Conservation (phyloP, 140 eudicot species). For the Cichorium intybus region DNA sequence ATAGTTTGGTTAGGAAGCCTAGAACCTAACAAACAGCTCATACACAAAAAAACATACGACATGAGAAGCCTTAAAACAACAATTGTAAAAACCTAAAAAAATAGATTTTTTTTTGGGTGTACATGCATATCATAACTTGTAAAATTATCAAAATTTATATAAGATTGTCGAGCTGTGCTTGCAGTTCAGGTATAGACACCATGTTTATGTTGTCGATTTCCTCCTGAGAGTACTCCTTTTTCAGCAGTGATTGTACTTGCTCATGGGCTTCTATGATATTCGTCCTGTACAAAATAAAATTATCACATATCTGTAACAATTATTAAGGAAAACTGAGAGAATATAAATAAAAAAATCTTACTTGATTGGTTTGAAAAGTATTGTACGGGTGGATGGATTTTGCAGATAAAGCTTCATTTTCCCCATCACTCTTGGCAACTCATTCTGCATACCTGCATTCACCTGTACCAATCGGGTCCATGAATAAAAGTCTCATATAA, state of each 20-base stretch:
- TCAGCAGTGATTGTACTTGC: constrained; percentile 64
- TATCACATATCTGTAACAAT: neutral
- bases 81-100: neutral
- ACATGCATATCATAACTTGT: neutral
- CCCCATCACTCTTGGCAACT: constrained; percentile 77
- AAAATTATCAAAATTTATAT: constrained; percentile 27
- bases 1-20: neutral
- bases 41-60: constrained; percentile 8
- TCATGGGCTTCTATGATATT: constrained; percentile 91
- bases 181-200: constrained; percentile 69
- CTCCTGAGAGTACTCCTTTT: constrained; percentile 70
- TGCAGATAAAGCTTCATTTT: constrained; percentile 95
- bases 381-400: constrained; percentile 90
- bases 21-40: neutral
- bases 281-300: constrained; percentile 51
- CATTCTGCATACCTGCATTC: constrained; percentile 66
- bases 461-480: constrained; percentile 46
- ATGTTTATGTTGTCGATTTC: constrained; percentile 60
- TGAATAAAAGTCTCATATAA: constrained; percentile 1
- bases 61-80: neutral
- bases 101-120: too few species aligned
- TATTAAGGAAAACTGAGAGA: neutral
- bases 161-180: constrained; percentile 74
- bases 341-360: constrained; percentile 37
- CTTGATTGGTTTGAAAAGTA: constrained; percentile 97